Conservation (phyloP, 1,284 basidiomycete genomes). For the Cutaneotrichosporon spelunceum region DNA sequence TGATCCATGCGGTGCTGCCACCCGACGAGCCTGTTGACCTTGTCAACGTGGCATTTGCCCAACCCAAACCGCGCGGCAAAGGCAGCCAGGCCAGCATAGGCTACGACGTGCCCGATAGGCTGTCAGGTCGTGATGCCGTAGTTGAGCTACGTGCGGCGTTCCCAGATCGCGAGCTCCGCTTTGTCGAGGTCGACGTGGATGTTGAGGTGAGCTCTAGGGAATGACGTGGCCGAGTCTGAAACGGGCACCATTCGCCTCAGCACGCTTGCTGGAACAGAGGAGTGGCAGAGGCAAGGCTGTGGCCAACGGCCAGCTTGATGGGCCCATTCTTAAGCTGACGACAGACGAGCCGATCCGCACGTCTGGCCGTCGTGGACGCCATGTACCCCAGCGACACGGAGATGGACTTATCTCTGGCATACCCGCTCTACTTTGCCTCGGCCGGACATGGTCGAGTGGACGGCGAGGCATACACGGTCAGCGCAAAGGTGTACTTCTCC, state of each 20-base stretch:
- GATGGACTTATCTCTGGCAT: slow-evolving; percentile 92
- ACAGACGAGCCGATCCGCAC: slow-evolving; percentile 62
- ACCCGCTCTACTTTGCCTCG: slow-evolving; percentile 91
- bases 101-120: slow-evolving; percentile 76
- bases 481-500: slow-evolving; percentile 78
- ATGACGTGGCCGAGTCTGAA: too few relatives aligned
- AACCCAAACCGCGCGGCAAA: slow-evolving; percentile 62
- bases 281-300: too few relatives aligned
- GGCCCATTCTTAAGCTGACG: not conserved
- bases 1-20: slow-evolving; percentile 73
- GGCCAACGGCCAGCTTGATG: too few relatives aligned
- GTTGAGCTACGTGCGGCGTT: slow-evolving; percentile 70
- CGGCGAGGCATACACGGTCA: slow-evolving; percentile 61
- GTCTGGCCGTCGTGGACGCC: slow-evolving; percentile 62
- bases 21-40: slow-evolving; percentile 80
- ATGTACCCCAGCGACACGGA: slow-evolving; percentile 81
- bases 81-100: slow-evolving; percentile 13
- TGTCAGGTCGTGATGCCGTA: slow-evolving; percentile 72
- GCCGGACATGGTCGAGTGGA: slow-evolving; percentile 56
- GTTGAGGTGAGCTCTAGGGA: slow-evolving; percentile 61
- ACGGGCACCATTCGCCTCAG: too few relatives aligned
- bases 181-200: slow-evolving; percentile 83
- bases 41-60: slow-evolving; percentile 94
- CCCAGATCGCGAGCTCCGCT: slow-evolving; percentile 83
- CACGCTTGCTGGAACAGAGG: too few relatives aligned